phyloP scores from a whole-genome alignment of 2,329 filamentous ascomycete species.

The Didymella glomerata region DNA sequence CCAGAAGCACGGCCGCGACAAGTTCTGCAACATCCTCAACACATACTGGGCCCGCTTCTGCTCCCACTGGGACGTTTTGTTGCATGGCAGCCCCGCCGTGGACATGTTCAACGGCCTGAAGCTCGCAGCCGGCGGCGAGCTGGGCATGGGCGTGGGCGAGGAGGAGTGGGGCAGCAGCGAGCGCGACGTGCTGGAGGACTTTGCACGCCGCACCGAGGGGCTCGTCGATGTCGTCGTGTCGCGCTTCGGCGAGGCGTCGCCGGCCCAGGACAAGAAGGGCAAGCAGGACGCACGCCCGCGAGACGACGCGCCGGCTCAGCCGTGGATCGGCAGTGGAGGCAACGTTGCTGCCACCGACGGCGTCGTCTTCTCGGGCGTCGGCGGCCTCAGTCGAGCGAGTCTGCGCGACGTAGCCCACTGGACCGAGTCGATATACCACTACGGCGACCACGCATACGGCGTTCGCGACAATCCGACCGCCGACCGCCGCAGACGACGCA shows the following conservation, averaged over 20 bases:
- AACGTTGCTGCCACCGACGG: conserved; percentile 78
- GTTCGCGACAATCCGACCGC: conserved; percentile 80
- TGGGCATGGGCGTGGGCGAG: conserved; percentile 93
- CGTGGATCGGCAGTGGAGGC: conserved; percentile 78
- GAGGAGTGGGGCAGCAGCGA: conserved; percentile 95
- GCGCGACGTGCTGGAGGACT: conserved; percentile 90
- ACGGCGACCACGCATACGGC: conserved; percentile 86
- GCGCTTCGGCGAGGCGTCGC: conserved; percentile 73
- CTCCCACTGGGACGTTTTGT: conserved; percentile 81
- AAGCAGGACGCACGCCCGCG: conserved; percentile 36
- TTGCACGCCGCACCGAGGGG: conserved; percentile 80
- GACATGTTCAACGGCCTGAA: conserved; percentile 85
- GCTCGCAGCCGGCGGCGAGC: conserved; percentile 86
- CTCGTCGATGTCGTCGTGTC: conserved; percentile 88
- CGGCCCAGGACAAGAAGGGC: conserved; percentile 37
- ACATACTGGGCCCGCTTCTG: conserved; percentile 81
- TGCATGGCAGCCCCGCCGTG: conserved; percentile 86
- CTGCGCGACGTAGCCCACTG: conserved; percentile 79
- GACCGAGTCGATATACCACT: conserved; percentile 87
- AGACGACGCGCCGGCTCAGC: conserved; percentile 41
- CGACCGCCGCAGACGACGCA: conserved; percentile 62
- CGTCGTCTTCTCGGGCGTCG: conserved; percentile 83
- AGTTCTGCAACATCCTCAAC: conserved; percentile 76
- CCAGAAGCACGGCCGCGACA: conserved; percentile 67
- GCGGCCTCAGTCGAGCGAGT: conserved; percentile 74